Percentiles rank a stretch among this genome's conserved stretches.
phyloP scores from a whole-genome alignment of 352 stramenopile species.

The Chloridella minuta region DNA sequence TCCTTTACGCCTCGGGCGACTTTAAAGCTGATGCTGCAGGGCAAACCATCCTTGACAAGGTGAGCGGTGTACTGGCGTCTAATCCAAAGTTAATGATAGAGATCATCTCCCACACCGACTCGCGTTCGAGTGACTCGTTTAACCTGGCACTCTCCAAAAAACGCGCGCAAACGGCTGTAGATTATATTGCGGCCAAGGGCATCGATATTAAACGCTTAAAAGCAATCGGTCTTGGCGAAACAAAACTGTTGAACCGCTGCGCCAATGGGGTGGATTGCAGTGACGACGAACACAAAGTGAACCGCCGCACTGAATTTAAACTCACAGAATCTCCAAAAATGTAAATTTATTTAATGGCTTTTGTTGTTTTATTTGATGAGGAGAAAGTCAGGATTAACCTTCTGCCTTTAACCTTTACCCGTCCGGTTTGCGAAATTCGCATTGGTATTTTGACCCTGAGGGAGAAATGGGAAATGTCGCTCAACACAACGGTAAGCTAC shows the following conservation, averaged over 20 bases:
- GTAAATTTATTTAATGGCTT: too few species aligned
- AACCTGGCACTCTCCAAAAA: neutral
- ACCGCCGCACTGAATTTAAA: neutral
- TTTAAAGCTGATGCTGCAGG: neutral
- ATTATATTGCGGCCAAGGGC: neutral
- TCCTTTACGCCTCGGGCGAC: neutral
- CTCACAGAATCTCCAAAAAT: too few species aligned
- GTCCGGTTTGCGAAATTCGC: too few species aligned
- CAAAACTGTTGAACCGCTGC: neutral
- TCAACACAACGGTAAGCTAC: too few species aligned
- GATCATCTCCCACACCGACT: neutral
- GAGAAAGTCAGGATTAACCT: too few species aligned
- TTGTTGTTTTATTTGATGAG: too few species aligned
- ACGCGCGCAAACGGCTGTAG: neutral
- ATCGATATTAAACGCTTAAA: neutral
- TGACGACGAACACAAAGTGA: neutral
- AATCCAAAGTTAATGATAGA: neutral
- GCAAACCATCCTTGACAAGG: neutral
- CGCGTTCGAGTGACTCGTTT: neutral
- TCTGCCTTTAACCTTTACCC: too few species aligned
- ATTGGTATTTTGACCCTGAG: too few species aligned
- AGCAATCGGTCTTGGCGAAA: neutral
- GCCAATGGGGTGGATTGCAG: neutral
- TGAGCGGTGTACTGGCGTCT: neutral
- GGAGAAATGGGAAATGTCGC: too few species aligned